Conservation (phyloP, 768 basidiomycete species). For the Pleurotus sapidus region DNA sequence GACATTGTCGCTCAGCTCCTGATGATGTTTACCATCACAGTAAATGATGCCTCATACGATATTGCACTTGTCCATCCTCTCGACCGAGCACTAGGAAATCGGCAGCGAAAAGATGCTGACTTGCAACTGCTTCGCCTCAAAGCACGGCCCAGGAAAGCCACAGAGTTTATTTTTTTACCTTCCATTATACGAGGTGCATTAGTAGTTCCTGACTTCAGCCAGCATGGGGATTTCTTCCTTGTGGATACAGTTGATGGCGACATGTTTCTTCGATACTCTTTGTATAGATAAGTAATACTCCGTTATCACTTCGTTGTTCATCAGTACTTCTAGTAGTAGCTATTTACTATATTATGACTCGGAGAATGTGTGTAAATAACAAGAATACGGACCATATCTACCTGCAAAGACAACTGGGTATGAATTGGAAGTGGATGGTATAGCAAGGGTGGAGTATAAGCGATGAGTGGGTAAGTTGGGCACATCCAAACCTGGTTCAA, state of each 20-base stretch:
- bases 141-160: background rate
- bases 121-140: slow-evolving; percentile 18
- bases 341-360: too few relatives aligned
- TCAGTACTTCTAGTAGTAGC: too few relatives aligned
- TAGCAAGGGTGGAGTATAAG: too few relatives aligned
- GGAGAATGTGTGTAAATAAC: too few relatives aligned
- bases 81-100: slow-evolving; percentile 8
- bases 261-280: slow-evolving; percentile 12
- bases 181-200: slow-evolving; percentile 28
- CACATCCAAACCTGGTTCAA: too few relatives aligned
- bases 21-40: slow-evolving; percentile 16
- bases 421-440: too few relatives aligned
- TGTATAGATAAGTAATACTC: too few relatives aligned
- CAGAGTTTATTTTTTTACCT: slow-evolving; percentile 20
- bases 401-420: too few relatives aligned
- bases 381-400: too few relatives aligned
- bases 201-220: slow-evolving; percentile 16
- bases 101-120: slow-evolving; percentile 17
- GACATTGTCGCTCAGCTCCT: slow-evolving; percentile 18
- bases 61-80: slow-evolving; percentile 21
- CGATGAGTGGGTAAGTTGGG: too few relatives aligned
- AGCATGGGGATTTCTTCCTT: slow-evolving; percentile 19
- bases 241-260: slow-evolving; percentile 26
- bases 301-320: too few relatives aligned
- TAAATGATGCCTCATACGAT: slow-evolving; percentile 1